phyloP scores from a whole-genome alignment of 768 basidiomycete species.

The Psilocybe azurescens region DNA sequence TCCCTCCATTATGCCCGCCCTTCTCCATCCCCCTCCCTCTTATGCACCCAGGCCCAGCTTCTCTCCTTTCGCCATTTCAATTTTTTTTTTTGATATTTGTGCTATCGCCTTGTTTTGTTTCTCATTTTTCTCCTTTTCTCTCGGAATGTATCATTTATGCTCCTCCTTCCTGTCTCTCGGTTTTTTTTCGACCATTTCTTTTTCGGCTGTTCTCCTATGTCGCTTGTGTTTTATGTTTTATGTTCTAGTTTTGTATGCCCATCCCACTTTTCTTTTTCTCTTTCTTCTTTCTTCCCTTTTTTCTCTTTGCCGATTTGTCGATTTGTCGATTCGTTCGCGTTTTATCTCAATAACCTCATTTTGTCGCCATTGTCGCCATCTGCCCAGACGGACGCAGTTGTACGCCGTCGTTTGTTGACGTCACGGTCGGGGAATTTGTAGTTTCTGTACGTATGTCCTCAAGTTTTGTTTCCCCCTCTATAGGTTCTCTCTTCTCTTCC shows the following conservation, averaged over 20 bases:
- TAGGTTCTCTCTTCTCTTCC: too few relatives aligned
- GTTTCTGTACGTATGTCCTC: too few relatives aligned
- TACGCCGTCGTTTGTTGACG: too few relatives aligned
- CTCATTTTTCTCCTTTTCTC: neutral
- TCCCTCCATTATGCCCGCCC: too few relatives aligned
- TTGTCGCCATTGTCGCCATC: too few relatives aligned
- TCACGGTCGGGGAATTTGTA: too few relatives aligned
- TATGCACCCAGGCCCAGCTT: neutral
- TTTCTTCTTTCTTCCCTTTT: slow-evolving; percentile 1
- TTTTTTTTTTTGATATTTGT: slow-evolving; percentile 1
- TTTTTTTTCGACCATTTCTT: too few relatives aligned
- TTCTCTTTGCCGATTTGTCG: slow-evolving; percentile 13
- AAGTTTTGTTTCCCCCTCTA: too few relatives aligned
- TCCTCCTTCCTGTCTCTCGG: too few relatives aligned
- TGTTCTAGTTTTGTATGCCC: neutral
- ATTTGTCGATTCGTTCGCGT: neutral
- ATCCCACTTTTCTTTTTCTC: slow-evolving; percentile 7
- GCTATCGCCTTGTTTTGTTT: slow-evolving; percentile 9
- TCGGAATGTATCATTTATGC: too few relatives aligned
- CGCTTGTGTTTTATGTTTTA: neutral
- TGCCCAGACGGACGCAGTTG: too few relatives aligned
- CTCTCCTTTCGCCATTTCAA: slow-evolving; percentile 1
- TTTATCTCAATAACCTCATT: neutral
- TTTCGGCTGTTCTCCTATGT: too few relatives aligned
- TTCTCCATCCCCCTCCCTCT: neutral